Conservation (phyloP, 352 stramenopile genomes). For the Aphanomyces stellatus region DNA sequence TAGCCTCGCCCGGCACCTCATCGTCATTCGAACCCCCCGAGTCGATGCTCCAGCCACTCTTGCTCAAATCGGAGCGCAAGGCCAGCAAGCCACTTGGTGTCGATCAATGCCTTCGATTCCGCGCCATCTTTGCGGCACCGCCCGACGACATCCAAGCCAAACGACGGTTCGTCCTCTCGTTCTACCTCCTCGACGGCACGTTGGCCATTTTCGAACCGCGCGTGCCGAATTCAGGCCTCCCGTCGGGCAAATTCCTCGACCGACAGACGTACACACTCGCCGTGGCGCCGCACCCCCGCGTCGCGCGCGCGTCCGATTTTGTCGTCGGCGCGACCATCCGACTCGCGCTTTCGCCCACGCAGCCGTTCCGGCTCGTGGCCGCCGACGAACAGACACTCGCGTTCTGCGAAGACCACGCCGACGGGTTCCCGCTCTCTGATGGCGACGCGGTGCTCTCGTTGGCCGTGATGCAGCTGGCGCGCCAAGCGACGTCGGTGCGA, state of each 20-base stretch:
- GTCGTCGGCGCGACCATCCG: constrained; percentile 55
- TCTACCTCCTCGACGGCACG: constrained; percentile 72
- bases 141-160: constrained; percentile 32
- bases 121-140: constrained; percentile 41
- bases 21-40: too few species aligned
- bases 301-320: constrained; percentile 37
- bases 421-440: constrained; percentile 59
- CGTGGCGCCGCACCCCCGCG: not conserved
- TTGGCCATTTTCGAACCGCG: constrained; percentile 63
- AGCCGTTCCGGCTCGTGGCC: constrained; percentile 61
- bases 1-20: too few species aligned
- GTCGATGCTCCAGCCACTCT: not conserved
- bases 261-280: constrained; percentile 46
- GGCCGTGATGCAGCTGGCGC: constrained; percentile 18
- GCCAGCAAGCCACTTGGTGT: not conserved
- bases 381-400: constrained; percentile 62
- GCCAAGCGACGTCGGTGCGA: constrained; percentile 17
- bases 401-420: constrained; percentile 66
- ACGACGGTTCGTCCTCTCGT: constrained; percentile 70
- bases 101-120: constrained; percentile 63
- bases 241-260: constrained; percentile 63
- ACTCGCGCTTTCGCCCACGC: constrained; percentile 63
- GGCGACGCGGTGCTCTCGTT: constrained; percentile 28
- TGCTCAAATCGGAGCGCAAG: not conserved
- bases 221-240: constrained; percentile 55